A percentile compares a stretch with the other conserved stretches of the same genome.
These are phyloP conservation scores for Linum lewisii DNA, from an alignment of 345 rosid genomes.

Conservation along the genomic window DNA sequence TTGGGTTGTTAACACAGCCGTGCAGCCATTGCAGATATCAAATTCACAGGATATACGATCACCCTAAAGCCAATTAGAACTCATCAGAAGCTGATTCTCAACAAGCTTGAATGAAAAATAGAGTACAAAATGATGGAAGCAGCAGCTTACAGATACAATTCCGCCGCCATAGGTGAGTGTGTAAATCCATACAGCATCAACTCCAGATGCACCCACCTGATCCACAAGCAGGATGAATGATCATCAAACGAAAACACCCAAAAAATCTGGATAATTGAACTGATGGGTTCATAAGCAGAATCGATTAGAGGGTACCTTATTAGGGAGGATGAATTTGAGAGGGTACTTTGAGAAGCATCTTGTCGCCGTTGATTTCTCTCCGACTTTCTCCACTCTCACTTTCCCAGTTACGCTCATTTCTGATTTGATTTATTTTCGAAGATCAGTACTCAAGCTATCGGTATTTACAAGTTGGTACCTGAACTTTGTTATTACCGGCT, in stretches of 20 bases:
- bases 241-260: not conserved
- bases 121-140: not conserved
- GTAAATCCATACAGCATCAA: slow-evolving; percentile 84
- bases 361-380: slow-evolving; percentile 64
- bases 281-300: not conserved
- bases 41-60: slow-evolving; percentile 62
- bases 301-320: slow-evolving; percentile 34
- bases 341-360: slow-evolving; percentile 80
- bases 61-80: slow-evolving; percentile 25
- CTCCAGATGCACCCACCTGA: slow-evolving; percentile 67
- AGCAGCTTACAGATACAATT: slow-evolving; percentile 60
- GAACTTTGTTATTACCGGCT: too few relatives aligned
- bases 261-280: not conserved
- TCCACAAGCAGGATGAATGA: not conserved
- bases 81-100: not conserved
- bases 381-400: slow-evolving; percentile 53
- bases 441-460: too few relatives aligned
- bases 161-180: slow-evolving; percentile 90
- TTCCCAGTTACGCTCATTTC: slow-evolving; percentile 37
- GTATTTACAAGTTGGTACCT: too few relatives aligned
- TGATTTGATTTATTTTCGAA: too few relatives aligned
- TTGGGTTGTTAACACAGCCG: slow-evolving; percentile 70
- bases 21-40: slow-evolving; percentile 58
- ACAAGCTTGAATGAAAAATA: not conserved
- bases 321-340: slow-evolving; percentile 77